Conservation (phyloP, 768 basidiomycete genomes). For the Polyporus arcularius region DNA sequence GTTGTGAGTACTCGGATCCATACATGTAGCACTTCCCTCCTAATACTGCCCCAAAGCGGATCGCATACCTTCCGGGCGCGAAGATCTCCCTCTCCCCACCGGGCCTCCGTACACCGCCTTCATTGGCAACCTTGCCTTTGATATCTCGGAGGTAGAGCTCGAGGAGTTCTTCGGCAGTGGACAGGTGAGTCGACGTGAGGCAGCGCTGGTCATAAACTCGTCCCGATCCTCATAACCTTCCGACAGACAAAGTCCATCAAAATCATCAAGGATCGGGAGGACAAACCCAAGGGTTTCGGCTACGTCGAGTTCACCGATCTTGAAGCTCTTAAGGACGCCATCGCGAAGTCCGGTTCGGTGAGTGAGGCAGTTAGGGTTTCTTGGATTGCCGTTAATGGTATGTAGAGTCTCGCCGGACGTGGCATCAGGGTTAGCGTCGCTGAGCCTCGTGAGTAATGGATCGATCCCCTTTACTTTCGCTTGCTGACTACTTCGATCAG, state of each 20-base stretch:
- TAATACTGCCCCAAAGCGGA: conserved; percentile 43
- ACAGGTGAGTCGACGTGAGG: conserved; percentile 25
- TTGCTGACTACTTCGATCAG: conserved; percentile 39
- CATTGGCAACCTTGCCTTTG: conserved; percentile 93
- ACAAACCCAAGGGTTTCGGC: conserved; percentile 97
- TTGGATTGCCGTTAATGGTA: conserved; percentile 7
- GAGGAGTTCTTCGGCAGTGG: conserved; percentile 79
- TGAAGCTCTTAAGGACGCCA: conserved; percentile 82
- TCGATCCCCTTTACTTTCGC: conserved; percentile 2
- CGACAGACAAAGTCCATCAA: conserved; percentile 80
- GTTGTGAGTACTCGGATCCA: conserved; percentile 48
- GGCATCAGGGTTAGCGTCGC: conserved; percentile 91
- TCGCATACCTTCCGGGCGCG: conserved; percentile 63
- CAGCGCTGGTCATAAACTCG: not conserved
- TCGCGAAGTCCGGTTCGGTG: conserved; percentile 71
- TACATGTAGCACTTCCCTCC: conserved; percentile 8
- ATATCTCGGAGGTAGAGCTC: conserved; percentile 82
- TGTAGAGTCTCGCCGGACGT: conserved; percentile 72
- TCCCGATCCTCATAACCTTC: not conserved
- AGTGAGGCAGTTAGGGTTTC: conserved; percentile 29
- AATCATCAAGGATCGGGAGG: conserved; percentile 90
- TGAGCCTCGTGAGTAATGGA: conserved; percentile 77
- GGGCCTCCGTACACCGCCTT: conserved; percentile 96
- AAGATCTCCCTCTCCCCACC: conserved; percentile 95
- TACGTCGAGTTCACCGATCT: conserved; percentile 94